Percentiles rank a stretch among this genome's conserved stretches.
Conservation (phyloP, 768 basidiomycete species). For the Cystoderma amianthinum region DNA sequence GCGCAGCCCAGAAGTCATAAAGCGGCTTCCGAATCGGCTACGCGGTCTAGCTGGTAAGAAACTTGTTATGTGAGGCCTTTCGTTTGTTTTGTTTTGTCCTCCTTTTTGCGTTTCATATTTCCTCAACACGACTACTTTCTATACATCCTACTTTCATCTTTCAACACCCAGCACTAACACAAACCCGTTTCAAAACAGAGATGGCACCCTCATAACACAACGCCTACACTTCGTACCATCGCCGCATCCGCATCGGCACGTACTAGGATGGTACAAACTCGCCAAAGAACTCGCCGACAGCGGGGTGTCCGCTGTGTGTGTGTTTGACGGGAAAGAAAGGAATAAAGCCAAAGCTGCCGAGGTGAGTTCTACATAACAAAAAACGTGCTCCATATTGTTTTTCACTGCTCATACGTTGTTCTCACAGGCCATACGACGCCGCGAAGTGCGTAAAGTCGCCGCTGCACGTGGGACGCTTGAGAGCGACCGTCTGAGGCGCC, state of each 20-base stretch:
- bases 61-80: constrained; percentile 58
- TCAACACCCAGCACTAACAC: not conserved
- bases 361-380: too few relatives aligned
- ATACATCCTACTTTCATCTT: too few relatives aligned
- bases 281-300: constrained; percentile 52
- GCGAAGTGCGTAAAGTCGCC: constrained; percentile 38
- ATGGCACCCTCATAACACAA: constrained; percentile 83
- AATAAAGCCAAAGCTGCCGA: constrained; percentile 64
- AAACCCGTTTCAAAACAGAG: constrained; percentile 32
- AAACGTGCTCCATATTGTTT: too few relatives aligned
- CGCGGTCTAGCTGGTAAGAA: constrained; percentile 55
- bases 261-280: constrained; percentile 74
- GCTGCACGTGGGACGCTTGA: constrained; percentile 52
- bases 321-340: constrained; percentile 74
- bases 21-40: constrained; percentile 57
- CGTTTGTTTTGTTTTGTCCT: constrained; percentile 3
- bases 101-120: constrained; percentile 4
- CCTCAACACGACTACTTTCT: too few relatives aligned
- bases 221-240: constrained; percentile 68
- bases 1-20: constrained; percentile 58
- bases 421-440: constrained; percentile 49
- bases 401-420: too few relatives aligned
- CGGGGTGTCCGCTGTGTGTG: constrained; percentile 58
- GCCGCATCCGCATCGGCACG: constrained; percentile 60
- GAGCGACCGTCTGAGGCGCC: constrained; percentile 45